Conservation (phyloP, 108 stramenopile species). For the Nitzschia sp. region DNA sequence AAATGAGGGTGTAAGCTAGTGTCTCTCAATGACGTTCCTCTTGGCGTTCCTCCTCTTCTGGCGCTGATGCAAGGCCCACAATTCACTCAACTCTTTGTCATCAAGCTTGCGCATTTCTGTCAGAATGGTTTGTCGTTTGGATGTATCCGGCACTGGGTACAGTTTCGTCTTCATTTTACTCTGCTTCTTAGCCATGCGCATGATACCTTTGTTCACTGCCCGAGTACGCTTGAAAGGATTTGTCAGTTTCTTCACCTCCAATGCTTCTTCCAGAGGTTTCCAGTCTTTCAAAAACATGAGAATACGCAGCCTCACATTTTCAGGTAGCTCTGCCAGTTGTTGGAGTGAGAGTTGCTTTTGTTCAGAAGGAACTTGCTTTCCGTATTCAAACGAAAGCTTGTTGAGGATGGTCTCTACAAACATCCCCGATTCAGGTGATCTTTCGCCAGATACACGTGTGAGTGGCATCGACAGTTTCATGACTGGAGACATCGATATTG, state of each 20-base stretch:
- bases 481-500: conserved; percentile 39
- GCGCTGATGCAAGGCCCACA: conserved; percentile 35
- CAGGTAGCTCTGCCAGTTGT: conserved; percentile 56
- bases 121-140: conserved; percentile 36
- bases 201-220: conserved; percentile 61
- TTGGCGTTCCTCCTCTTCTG: conserved; percentile 25
- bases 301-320: conserved; percentile 64
- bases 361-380: conserved; percentile 7
- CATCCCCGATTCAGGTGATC: conserved; percentile 48
- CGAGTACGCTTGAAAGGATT: conserved; percentile 63
- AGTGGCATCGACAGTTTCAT: conserved; percentile 53
- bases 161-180: neutral
- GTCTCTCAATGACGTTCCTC: conserved; percentile 7
- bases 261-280: conserved; percentile 53
- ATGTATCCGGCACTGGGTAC: neutral
- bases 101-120: conserved; percentile 41
- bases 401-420: conserved; percentile 63
- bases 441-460: conserved; percentile 45
- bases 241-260: conserved; percentile 52
- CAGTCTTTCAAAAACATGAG: conserved; percentile 67
- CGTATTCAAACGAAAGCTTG: conserved; percentile 51
- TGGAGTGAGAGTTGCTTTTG: conserved; percentile 30
- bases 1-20: neutral
- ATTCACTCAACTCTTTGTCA: conserved; percentile 33
- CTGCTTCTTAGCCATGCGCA: conserved; percentile 38